Base-by-base conservation (phyloP, 129 eudicot species). In the sunflower (Helianthus annuus) region DNA sequence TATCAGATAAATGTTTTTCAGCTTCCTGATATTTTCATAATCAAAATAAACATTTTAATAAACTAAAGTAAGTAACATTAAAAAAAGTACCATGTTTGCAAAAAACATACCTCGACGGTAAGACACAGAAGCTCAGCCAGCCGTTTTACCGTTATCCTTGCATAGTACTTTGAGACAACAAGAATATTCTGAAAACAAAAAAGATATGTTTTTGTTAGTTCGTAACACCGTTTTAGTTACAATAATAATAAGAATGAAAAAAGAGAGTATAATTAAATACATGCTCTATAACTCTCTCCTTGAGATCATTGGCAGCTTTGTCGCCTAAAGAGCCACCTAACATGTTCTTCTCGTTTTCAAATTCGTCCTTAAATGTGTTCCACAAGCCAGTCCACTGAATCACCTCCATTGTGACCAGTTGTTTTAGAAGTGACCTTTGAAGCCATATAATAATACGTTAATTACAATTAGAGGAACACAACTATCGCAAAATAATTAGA, bases 201-300 rank as follows among this genome's bases (percentile, higher is more conserved):
- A 19, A 19, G 22, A 22, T n/a, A 39, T 66, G 4, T 9, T 36
- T 48, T 24, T 6, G 65, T 57, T 14, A 77, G 46, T 42, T 40
- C 27, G 61, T 54, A 19, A 19, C 22, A 1, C 51, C 22, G 46
- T 17, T 19, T 0, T 24, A 10, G 8, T 57, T 24, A 24, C 6
- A 24, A 44, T 15, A 56, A 44, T 15, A 56, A 60, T 10, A 58
- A 9, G 46, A 13, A 61, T 22, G 44, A 51, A 6, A 54, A 44
- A 12, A 13, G 4, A 63, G 49, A 64, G 13, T 24, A 42, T 46
- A 69, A 51, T 71, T 24, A 66, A 46, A 78, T 89, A 92, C 98
- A 80, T 92, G 98, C 57, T 92, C 96, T 51, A 89, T 92, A 49
- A 92, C 89, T 88, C 98, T 87, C 78, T 87, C 91, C 64, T 79